Base-by-base conservation (phyloP, 116 monocot genomes). In the Posidonia oceanica region DNA sequence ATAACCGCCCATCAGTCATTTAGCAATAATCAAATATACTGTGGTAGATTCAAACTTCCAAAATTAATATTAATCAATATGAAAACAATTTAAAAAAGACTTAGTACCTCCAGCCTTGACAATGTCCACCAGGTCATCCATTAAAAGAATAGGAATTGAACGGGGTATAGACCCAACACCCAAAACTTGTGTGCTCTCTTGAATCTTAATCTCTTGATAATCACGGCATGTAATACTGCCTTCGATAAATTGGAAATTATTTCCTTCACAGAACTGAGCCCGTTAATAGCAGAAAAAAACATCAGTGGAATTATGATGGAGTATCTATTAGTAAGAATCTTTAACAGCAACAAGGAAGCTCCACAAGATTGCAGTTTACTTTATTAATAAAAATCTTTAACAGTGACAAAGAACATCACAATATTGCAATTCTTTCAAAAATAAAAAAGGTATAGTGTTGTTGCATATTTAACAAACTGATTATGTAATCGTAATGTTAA, bases 191-290 rank as follows among this genome's bases (percentile, higher is more conserved):
- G 85, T 77, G 74, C 84, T 86, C 67, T 99, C 98, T 80, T 99
- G 98, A 48, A 99, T 86, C 73, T 93, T 99, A 61, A 99, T 93
- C 72, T 99, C 98, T 69, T 99, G 98, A 66, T 99, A 99, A 81
- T 99, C 98, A 71, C 90, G 98, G 69, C 98, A 99, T 39, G 84
- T 76, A 69, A 88, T 88, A 44, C 83, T 93, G 61, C 84, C 86
- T 76, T 82, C 82, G 72, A 99, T 74, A 75, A 75, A 84, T 59
- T 79, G 83, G 54, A 93, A 99, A 75, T 67, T 76, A 70, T 76
- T 80, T 38, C 98, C 87, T 61, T 85, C 84, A 69, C 98, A 99
- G 68, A 63, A 23, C 75, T 75, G 83, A 64, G 85, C 65, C 12
- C 83, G 76, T 91, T 91, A 74, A 53, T 51, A 29, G 40, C 7